Evolutionary conservation across 345 rosid genomes (phyloP).

Genomic region (Pugionium dolabratum): DNA sequence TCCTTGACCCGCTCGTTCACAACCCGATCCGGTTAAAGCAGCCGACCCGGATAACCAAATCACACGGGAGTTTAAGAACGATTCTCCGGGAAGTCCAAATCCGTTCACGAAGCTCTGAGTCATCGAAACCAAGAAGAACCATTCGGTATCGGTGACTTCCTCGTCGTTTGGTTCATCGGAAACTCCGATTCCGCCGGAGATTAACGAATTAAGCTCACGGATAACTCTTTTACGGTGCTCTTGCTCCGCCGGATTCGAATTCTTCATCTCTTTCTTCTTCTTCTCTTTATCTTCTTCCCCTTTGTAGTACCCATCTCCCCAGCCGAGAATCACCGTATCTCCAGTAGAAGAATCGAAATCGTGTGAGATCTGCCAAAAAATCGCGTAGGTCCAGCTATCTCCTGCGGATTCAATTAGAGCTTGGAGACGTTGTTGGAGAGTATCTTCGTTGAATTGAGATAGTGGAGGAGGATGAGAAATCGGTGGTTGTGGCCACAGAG

Average conservation of each 20-base stretch:
- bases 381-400: constrained; percentile 91
- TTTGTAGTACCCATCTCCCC: constrained; percentile 98
- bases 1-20: constrained; percentile 80
- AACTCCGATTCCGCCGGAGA: constrained; percentile 61
- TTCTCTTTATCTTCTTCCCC: constrained; percentile 83
- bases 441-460: constrained; percentile 65
- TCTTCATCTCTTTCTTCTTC: constrained; percentile 33
- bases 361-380: constrained; percentile 91
- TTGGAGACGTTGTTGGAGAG: constrained; percentile 93
- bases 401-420: constrained; percentile 73
- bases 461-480: constrained; percentile 45
- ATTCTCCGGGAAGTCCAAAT: constrained; percentile 75
- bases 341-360: constrained; percentile 53
- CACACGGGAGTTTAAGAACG: constrained; percentile 54
- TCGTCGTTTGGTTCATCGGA: constrained; percentile 67
- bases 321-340: constrained; percentile 60
- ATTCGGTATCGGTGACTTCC: constrained; percentile 95
- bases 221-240: constrained; percentile 87
- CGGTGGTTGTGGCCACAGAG: constrained; percentile 50
- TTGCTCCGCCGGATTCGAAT: constrained; percentile 58
- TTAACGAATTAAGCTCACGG: constrained; percentile 84
- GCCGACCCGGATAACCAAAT: constrained; percentile 80
- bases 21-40: constrained; percentile 56
- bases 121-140: constrained; percentile 97
- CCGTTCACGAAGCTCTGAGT: constrained; percentile 88